Percentiles rank a stretch among this genome's conserved stretches.
phyloP scores from a whole-genome alignment of 805 yeast genomes.

The Kurtzmaniella cleridarum region DNA sequence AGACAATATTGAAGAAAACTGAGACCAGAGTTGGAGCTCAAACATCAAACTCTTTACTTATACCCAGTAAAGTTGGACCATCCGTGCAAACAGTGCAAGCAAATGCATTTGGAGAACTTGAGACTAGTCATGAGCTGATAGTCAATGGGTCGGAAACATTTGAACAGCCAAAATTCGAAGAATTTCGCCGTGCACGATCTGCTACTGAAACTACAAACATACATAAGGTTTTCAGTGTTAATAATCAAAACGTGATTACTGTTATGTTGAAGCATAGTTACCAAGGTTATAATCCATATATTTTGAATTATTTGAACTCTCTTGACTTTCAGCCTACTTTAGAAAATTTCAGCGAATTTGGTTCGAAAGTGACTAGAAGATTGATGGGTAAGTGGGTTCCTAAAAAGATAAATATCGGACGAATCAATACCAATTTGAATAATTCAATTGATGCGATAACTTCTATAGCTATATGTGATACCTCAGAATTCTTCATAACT shows the following conservation, averaged over 20 bases:
- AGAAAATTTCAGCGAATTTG: constrained; percentile 66
- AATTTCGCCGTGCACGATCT: constrained; percentile 11
- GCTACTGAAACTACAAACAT: constrained; percentile 23
- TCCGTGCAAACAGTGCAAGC: constrained; percentile 37
- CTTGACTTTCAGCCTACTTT: constrained; percentile 53
- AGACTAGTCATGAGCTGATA: constrained; percentile 11
- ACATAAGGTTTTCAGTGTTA: constrained; percentile 33
- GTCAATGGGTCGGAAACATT: constrained; percentile 1
- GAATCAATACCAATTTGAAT: constrained; percentile 56
- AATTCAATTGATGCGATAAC: constrained; percentile 37
- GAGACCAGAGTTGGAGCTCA: constrained; percentile 15
- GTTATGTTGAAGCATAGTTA: constrained; percentile 51
- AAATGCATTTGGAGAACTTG: constrained; percentile 43
- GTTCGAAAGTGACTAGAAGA: constrained; percentile 19
- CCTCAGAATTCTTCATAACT: constrained; percentile 62
- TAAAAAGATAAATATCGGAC: constrained; percentile 54
- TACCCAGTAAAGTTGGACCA: constrained; percentile 29
- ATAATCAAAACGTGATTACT: constrained; percentile 24
- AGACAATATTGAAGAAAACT: constrained; percentile 13
- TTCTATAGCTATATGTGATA: constrained; percentile 53
- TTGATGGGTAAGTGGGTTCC: constrained; percentile 23
- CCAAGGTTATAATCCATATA: constrained; percentile 60
- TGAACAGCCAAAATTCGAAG: neutral
- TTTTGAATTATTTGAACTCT: constrained; percentile 49
- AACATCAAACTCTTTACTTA: constrained; percentile 18